Conservation (phyloP, 1,284 basidiomycete genomes). For the Amylostereum areolatum region DNA sequence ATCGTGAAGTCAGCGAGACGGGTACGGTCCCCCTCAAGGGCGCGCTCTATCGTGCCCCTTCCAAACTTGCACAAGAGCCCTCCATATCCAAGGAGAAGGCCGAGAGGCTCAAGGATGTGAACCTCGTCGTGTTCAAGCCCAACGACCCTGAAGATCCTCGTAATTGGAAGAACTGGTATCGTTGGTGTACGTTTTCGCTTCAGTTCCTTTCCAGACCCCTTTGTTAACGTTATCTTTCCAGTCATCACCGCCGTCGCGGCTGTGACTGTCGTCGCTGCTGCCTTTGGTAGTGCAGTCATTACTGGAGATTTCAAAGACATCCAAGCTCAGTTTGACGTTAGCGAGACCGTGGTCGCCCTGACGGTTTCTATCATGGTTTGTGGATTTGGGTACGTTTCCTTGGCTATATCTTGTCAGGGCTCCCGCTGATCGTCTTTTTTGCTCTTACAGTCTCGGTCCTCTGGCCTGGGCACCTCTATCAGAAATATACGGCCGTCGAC, state of each 20-base stretch:
- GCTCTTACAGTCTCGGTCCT: slow-evolving; percentile 27
- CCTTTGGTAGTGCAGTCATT: slow-evolving; percentile 33
- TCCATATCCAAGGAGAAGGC: slow-evolving; percentile 28
- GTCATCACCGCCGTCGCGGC: slow-evolving; percentile 40
- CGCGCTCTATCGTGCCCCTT: slow-evolving; percentile 23
- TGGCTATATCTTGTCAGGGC: slow-evolving; percentile 9
- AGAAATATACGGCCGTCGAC: slow-evolving; percentile 36
- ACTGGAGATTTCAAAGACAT: slow-evolving; percentile 41
- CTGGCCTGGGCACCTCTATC: slow-evolving; percentile 42
- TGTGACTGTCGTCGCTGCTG: slow-evolving; percentile 35
- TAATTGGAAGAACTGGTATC: slow-evolving; percentile 23
- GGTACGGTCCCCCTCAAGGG: slow-evolving; percentile 21
- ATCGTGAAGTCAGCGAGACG: slow-evolving; percentile 22
- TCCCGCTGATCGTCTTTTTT: slow-evolving; percentile 9
- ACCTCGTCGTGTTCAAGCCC: slow-evolving; percentile 25
- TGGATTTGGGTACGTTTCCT: slow-evolving; percentile 19
- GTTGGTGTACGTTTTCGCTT: slow-evolving; percentile 17
- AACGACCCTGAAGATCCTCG: slow-evolving; percentile 29
- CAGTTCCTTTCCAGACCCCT: background rate
- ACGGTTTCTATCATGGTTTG: slow-evolving; percentile 26
- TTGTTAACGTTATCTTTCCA: slow-evolving; percentile 24
- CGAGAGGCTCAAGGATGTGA: slow-evolving; percentile 20
- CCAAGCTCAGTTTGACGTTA: slow-evolving; percentile 26
- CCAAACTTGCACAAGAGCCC: slow-evolving; percentile 19
- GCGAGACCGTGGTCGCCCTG: slow-evolving; percentile 20